Percentiles rank a stretch among this genome's conserved stretches.
These are phyloP conservation scores for Fusarium equiseti DNA, from an alignment of 2,329 filamentous ascomycete species.

Conservation along the genomic window DNA sequence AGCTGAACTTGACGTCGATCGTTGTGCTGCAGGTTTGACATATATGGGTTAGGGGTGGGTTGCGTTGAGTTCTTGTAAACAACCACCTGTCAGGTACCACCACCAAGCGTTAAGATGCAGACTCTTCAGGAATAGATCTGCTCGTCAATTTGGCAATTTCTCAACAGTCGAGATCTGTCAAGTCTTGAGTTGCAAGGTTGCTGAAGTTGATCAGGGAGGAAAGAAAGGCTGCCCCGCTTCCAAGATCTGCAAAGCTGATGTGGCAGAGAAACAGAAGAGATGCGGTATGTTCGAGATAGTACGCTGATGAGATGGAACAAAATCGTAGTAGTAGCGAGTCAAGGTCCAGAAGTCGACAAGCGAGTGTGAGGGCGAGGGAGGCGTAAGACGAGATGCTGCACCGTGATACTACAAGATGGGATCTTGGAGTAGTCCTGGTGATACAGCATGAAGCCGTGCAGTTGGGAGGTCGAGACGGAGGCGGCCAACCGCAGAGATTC, in stretches of 20 bases:
- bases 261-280: slow-evolving; percentile 34
- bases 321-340: slow-evolving; percentile 21
- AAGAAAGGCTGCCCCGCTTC: slow-evolving; percentile 39
- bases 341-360: slow-evolving; percentile 42
- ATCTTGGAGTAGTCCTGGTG: slow-evolving; percentile 59
- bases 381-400: slow-evolving; percentile 65
- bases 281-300: slow-evolving; percentile 20
- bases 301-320: slow-evolving; percentile 19
- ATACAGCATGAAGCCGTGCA: slow-evolving; percentile 64
- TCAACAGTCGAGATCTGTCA: slow-evolving; percentile 18
- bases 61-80: slow-evolving; percentile 13
- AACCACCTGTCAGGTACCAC: slow-evolving; percentile 7
- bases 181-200: slow-evolving; percentile 24
- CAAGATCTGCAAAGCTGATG: slow-evolving; percentile 41
- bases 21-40: slow-evolving; percentile 12
- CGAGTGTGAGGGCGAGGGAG: slow-evolving; percentile 51
- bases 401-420: slow-evolving; percentile 63
- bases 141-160: slow-evolving; percentile 4
- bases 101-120: slow-evolving; percentile 3
- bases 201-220: slow-evolving; percentile 28
- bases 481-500: slow-evolving; percentile 60
- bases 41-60: slow-evolving; percentile 9
- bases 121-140: background rate
- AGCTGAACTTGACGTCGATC: background rate
- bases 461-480: slow-evolving; percentile 59